phyloP scores from a whole-genome alignment of 1,284 basidiomycete species.

The Vanrija humicola region DNA sequence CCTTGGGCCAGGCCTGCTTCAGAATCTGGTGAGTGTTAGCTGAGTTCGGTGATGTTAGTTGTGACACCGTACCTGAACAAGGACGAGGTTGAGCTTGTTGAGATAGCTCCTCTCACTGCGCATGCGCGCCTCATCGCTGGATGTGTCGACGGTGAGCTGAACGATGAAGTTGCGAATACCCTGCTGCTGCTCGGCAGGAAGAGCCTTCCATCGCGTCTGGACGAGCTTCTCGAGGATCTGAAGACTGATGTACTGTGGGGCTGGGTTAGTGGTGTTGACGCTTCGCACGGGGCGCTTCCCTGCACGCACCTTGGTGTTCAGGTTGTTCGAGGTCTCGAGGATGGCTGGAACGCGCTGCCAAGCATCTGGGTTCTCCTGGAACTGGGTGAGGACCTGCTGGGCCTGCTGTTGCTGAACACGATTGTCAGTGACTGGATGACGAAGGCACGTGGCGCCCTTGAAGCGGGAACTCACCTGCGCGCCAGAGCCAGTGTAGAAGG shows the following conservation, averaged over 20 bases:
- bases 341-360: slow-evolving; percentile 98
- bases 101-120: slow-evolving; percentile 92
- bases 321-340: slow-evolving; percentile 76
- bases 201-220: slow-evolving; percentile 88
- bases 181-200: slow-evolving; percentile 89
- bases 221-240: slow-evolving; percentile 95
- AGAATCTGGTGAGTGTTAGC: slow-evolving; percentile 65
- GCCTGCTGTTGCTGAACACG: slow-evolving; percentile 75
- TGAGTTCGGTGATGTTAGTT: not conserved
- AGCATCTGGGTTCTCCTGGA: slow-evolving; percentile 95
- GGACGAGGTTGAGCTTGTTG: slow-evolving; percentile 94
- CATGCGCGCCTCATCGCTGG: slow-evolving; percentile 80
- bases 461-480: slow-evolving; percentile 57
- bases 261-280: not conserved
- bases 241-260: slow-evolving; percentile 76
- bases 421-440: not conserved
- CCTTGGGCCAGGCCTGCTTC: slow-evolving; percentile 99
- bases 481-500: slow-evolving; percentile 75
- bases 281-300: not conserved
- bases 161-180: slow-evolving; percentile 98
- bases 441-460: not conserved
- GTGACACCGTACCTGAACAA: slow-evolving; percentile 76
- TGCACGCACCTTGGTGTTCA: slow-evolving; percentile 78
- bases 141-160: slow-evolving; percentile 84
- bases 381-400: slow-evolving; percentile 85